Evolutionary conservation across 208 protist species (phyloP), one percentile per base, ranked within the genome.

Genomic region (Novymonas esmeraldas): DNA sequence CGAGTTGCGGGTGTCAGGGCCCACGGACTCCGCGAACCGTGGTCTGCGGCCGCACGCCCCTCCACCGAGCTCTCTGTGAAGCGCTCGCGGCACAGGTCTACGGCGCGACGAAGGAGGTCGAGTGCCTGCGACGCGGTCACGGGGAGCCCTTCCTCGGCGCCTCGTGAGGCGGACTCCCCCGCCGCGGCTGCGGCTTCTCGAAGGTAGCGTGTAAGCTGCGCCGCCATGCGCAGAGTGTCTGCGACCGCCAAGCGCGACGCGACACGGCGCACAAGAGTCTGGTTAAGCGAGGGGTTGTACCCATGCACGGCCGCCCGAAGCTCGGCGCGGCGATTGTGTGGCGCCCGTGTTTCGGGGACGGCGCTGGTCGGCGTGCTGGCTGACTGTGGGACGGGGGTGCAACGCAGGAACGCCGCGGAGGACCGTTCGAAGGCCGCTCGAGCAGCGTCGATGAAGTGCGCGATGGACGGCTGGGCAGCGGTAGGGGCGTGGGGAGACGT

Each of bases 221-320:
- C 34, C 0, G 78, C 78, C 33, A 63, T 55, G 31, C 39, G 42
- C 14, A 90, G 45, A 5, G 78, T 71, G 22, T 72, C 58, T 0
- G 73, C 18, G 29, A 85, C 44, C 20, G 69, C 66, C 28, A 87
- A 41, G 16, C 72, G 62, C 41, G 56, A 18, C 5, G 68, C 71
- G 31, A 85, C 74, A 11, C 71, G 70, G 56, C 49, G 36, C 1
- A 85, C 3, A 42, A 89, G 65, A n/a, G 68, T 45, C 10, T 59
- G n/a, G 33, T 84, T 31, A 4, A 89, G 38, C n/a, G 79, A 78
- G 9, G 82, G 79, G 36, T 79, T 76, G 73, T 84, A 85, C n/a
- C 41, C 49, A 11, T 51, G 57, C 18, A 75, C 28, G 7, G 78
- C 78, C 2, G 64, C 65, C 7, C 36, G n/a, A 10, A 79, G 50